Base-by-base conservation (phyloP, 176 grass and related monocot genomes). In the Puya raimondii region DNA sequence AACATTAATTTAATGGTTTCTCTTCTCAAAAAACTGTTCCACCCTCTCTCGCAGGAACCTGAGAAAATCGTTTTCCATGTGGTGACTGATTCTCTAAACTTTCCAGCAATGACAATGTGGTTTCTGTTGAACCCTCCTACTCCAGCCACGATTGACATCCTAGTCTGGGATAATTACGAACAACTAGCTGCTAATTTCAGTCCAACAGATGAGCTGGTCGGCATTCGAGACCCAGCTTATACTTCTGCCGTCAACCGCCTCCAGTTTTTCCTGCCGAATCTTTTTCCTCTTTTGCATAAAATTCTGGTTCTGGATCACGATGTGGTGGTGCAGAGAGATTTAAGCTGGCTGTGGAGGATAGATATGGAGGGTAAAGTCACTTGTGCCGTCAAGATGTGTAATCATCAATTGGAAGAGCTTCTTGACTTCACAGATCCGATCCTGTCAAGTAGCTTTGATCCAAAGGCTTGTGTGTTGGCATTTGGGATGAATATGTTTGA, bases 401-500 rank as follows among this genome's bases (percentile, higher is more conserved):
- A 12, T 53, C 65, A 66, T 81, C 78, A 27, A 63, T 80, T 96
- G 74, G 82, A 83, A 71, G 76, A 53, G 25, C 68, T 96, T 49
- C 64, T 92, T 84, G 86, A 92, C 54, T 92, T 96, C 65, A 84
- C 83, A 21, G 80, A 85, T 63, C 73, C 79, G 78, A 53, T 63
- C 23, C 67, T 92, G 65, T 76, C 64, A 2, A 70, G 68, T 63
- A 66, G 68, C 57, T 83, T 97, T 77, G 84, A 97, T 70, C 26
- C 83, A 47, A 85, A 90, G 50, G 70, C 88, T 63, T 97, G 93
- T 63, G 61, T 70, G 68, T 88, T 70, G 83, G 84, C 81, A 64
- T 90, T 87, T 77, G 89, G 93, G 13, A 83, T 97, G 86, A 96
- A 92, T 54, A 83, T 92, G 57, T 90, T 97, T 83, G 65, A 92